phyloP scores from a whole-genome alignment of 495 filamentous ascomycete species.

The Cercophora scortea region DNA sequence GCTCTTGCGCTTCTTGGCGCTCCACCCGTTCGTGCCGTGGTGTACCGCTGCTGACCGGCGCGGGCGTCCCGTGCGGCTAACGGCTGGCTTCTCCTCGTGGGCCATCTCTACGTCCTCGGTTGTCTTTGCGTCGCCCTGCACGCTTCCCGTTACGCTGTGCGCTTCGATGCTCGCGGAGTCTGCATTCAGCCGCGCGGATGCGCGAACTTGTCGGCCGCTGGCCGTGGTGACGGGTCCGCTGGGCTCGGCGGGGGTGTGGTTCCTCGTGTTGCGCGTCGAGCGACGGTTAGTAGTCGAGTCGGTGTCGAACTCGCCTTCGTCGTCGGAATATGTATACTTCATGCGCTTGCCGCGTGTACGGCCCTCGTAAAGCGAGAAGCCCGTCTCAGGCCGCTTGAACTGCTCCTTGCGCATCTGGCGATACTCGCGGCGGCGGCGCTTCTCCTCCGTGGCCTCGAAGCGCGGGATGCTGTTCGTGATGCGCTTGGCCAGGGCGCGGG shows the following conservation, averaged over 20 bases:
- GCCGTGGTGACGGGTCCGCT: slow-evolving; percentile 77
- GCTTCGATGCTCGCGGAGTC: slow-evolving; percentile 45
- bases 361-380: slow-evolving; percentile 91
- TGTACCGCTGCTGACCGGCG: slow-evolving; percentile 34
- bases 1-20: slow-evolving; percentile 56
- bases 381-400: slow-evolving; percentile 80
- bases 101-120: slow-evolving; percentile 19
- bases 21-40: slow-evolving; percentile 39
- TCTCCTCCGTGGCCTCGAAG: slow-evolving; percentile 96
- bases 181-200: slow-evolving; percentile 70
- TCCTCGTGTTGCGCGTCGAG: slow-evolving; percentile 67
- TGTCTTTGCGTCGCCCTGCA: slow-evolving; percentile 19
- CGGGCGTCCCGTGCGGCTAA: slow-evolving; percentile 23
- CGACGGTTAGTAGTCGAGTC: slow-evolving; percentile 66
- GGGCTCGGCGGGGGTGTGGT: slow-evolving; percentile 61
- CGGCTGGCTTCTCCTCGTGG: slow-evolving; percentile 16
- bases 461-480: slow-evolving; percentile 78
- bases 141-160: slow-evolving; percentile 26
- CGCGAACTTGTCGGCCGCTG: slow-evolving; percentile 79
- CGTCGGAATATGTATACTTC: slow-evolving; percentile 92
- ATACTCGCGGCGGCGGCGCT: slow-evolving; percentile 89
- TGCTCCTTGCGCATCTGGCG: slow-evolving; percentile 76
- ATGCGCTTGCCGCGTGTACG: slow-evolving; percentile 91
- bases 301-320: slow-evolving; percentile 59
- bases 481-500: slow-evolving; percentile 64